Base-by-base conservation (phyloP, 805 yeast species). In the Metschnikowia drakensbergensis region DNA sequence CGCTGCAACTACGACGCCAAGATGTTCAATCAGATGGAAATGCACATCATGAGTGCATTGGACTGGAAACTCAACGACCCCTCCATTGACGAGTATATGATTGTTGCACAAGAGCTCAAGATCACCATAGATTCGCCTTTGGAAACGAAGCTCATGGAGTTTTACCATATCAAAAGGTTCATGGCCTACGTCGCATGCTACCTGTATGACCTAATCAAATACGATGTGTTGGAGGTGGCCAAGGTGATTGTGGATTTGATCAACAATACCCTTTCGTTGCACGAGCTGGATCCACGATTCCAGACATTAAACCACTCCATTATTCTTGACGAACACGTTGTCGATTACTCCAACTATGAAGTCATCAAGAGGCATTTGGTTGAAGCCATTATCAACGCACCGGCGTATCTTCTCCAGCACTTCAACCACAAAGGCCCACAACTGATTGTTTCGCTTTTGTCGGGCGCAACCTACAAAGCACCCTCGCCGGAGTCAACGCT, bases 1-100 rank as follows among this genome's bases (percentile, higher is more conserved):
- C 66, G 75, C 49, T 77, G 81, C 58, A 76, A 76, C 48, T 83
- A 83, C 59, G 71, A 68, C 47, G 60, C 55, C 29, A 61, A 64
- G 6, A 69, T 71, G 75, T 72, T 72, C 58, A 67, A 76, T 45
- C 91, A 86, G 65, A 87, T 86, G 92, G 95, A 86, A 65, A 71
- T 80, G 57, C 92, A 86, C 60, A 81, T 84, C 49, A 72, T 84
- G 61, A 74, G 77, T 54, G 86, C 86, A 4, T 76, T 90, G 59
- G 83, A 80, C 54, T 88, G 88, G 96, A 73, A 74, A 32, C 69
- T 88, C 46, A 78, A 77, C 41, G 88, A 82, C 54, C 88, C 95
- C 2, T 55, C 64, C 6, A 64, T 72, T 44, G 76, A 71, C 37
- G 77, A 72, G 42, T 71, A 62, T 49, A 55, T 72, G 36, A 48